Percentiles rank a stretch among this genome's conserved stretches.
Conservation (phyloP, 2,329 filamentous ascomycete genomes). For the Monosporascus cannonballus region DNA sequence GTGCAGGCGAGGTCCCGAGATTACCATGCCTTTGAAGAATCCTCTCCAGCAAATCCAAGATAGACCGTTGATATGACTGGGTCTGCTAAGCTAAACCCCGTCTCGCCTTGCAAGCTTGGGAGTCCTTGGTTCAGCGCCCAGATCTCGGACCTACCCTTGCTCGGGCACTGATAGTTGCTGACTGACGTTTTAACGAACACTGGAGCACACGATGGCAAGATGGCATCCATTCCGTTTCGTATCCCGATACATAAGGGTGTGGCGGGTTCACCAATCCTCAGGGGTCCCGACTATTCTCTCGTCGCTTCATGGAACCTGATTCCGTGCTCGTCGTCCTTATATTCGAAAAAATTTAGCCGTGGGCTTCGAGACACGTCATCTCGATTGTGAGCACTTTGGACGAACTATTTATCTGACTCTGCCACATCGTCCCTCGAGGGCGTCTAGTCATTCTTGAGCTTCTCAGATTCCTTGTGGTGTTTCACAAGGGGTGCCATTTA, state of each 20-base stretch:
- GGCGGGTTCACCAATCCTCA: slow-evolving; percentile 12
- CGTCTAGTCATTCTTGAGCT: not conserved
- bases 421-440: no score
- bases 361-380: not conserved
- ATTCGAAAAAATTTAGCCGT: not conserved
- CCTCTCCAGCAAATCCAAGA: slow-evolving; percentile 18
- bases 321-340: not conserved
- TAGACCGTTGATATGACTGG: slow-evolving; percentile 36
- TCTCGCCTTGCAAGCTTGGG: slow-evolving; percentile 6
- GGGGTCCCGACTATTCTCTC: slow-evolving; percentile 3
- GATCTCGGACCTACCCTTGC: slow-evolving; percentile 7
- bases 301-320: slow-evolving; percentile 4
- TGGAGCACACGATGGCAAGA: slow-evolving; percentile 3
- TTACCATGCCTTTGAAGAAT: slow-evolving; percentile 19
- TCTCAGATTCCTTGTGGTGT: not conserved
- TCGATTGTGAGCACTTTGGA: not conserved
- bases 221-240: slow-evolving; percentile 1
- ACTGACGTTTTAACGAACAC: slow-evolving; percentile 4
- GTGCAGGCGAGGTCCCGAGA: slow-evolving; percentile 32
- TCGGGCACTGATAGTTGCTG: slow-evolving; percentile 7
- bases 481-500: not conserved
- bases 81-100: slow-evolving; percentile 12
- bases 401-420: not conserved
- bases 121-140: slow-evolving; percentile 10
- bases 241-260: slow-evolving; percentile 16